Base-by-base conservation (phyloP, 257 asterid genomes). In the Mentha longifolia region DNA sequence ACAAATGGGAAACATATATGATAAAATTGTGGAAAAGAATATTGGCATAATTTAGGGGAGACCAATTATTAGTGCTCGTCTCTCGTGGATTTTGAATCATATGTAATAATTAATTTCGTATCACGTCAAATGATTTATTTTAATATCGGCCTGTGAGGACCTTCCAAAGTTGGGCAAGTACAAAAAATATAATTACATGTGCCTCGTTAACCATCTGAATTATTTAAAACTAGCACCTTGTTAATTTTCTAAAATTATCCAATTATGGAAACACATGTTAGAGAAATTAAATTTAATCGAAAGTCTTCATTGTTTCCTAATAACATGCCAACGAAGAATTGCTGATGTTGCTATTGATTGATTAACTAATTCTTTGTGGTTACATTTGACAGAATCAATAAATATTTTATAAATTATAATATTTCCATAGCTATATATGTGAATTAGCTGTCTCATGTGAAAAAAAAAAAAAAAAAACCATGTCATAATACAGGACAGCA, bases 1-100 rank as follows among this genome's bases (percentile, higher is more conserved):
- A 43, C 64, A 72, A 73, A 68, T 72, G 84, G 79, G 81, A 68
- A 66, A 75, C 73, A 75, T 50, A 37, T 41, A 73, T 43, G 74
- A 70, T 69, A 52, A 39, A 42, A 73, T 47, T 70, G 41, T 64
- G 71, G 74, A 72, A 74, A 67, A 39, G 61, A 67, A 63, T 62
- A 72, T 61, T 76, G 70, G 35, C 69, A 66, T 71, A 61, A 74
- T 64, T 70, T 70, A 35, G 68, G 56, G 59, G 9, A 71, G 11
- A 47, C 56, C 55, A 43, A 51, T 67, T 64, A 74, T n/a, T 30
- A 59, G 46, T 70, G 67, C 50, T 17, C 20, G 69, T 49, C 71
- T 72, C 65, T 62, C 76, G 51, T 72, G 47, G 20, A 62, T 62
- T 51, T 42, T 62, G 64, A 62, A 72, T 62, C 70, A 62, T 72